A percentile compares a stretch with the other conserved stretches of the same genome.
phyloP scores from a whole-genome alignment of 768 basidiomycete species.

The Mycena crocata region DNA sequence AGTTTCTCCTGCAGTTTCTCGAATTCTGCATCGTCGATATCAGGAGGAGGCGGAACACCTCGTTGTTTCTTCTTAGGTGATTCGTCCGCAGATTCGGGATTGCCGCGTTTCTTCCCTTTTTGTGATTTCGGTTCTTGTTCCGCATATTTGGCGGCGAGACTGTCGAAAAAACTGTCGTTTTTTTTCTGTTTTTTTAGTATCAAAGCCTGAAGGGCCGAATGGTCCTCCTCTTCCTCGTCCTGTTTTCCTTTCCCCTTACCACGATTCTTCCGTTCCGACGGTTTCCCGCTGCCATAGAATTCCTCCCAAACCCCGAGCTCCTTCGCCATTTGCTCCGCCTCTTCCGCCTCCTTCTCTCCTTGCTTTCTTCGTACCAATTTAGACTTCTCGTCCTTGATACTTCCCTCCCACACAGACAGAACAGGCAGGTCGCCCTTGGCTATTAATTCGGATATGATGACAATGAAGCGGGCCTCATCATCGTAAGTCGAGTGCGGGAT shows the following conservation, averaged over 20 bases:
- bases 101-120: slow-evolving; percentile 67
- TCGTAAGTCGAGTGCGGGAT: slow-evolving; percentile 88
- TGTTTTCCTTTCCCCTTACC: slow-evolving; percentile 63
- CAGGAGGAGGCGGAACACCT: slow-evolving; percentile 56
- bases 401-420: slow-evolving; percentile 73
- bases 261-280: slow-evolving; percentile 66
- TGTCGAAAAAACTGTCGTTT: slow-evolving; percentile 79
- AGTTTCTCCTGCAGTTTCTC: slow-evolving; percentile 68
- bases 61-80: slow-evolving; percentile 65
- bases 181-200: slow-evolving; percentile 80
- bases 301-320: slow-evolving; percentile 96
- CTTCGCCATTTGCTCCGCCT: slow-evolving; percentile 87
- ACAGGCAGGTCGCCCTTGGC: slow-evolving; percentile 65
- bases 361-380: slow-evolving; percentile 79
- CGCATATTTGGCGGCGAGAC: slow-evolving; percentile 79
- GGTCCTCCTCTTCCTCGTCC: slow-evolving; percentile 62
- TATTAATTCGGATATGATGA: slow-evolving; percentile 76
- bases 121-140: slow-evolving; percentile 59
- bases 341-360: slow-evolving; percentile 81
- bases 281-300: slow-evolving; percentile 85
- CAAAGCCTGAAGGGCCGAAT: slow-evolving; percentile 80
- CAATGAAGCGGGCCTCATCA: slow-evolving; percentile 89
- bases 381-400: slow-evolving; percentile 84
- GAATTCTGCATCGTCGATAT: slow-evolving; percentile 77
- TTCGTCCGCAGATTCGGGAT: slow-evolving; percentile 53